A percentile compares a stretch with the other conserved stretches of the same genome.
phyloP scores from a whole-genome alignment of 352 stramenopile genomes.

The Phytophthora idaei region DNA sequence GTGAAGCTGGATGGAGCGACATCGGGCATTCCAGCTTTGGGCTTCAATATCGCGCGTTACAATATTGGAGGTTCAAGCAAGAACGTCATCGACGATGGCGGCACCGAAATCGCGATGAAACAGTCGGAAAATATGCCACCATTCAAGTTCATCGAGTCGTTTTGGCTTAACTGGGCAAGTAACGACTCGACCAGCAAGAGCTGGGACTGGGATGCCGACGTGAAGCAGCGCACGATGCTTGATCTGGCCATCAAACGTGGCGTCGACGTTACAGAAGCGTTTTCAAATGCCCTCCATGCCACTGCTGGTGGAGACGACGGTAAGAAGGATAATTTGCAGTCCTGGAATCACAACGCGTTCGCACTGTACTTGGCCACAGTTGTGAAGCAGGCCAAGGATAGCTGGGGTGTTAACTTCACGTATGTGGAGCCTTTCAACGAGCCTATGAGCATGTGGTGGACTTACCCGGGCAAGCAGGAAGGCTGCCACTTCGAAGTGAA shows the following conservation, averaged over 20 bases:
- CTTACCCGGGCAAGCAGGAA: slow-evolving; percentile 52
- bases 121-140: slow-evolving; percentile 50
- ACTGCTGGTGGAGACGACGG: slow-evolving; percentile 48
- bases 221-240: slow-evolving; percentile 51
- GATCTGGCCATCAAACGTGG: slow-evolving; percentile 41
- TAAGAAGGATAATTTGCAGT: slow-evolving; percentile 55
- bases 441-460: slow-evolving; percentile 57
- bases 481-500: slow-evolving; percentile 56
- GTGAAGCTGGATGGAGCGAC: slow-evolving; percentile 34
- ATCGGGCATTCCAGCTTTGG: slow-evolving; percentile 40
- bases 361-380: slow-evolving; percentile 52
- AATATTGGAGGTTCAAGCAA: slow-evolving; percentile 58
- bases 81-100: slow-evolving; percentile 47
- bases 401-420: slow-evolving; percentile 51
- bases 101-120: slow-evolving; percentile 51
- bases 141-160: slow-evolving; percentile 58
- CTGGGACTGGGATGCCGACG: slow-evolving; percentile 56
- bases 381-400: slow-evolving; percentile 45
- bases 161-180: slow-evolving; percentile 59
- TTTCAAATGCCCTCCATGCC: slow-evolving; percentile 62
- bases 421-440: slow-evolving; percentile 69
- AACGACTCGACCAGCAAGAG: slow-evolving; percentile 41
- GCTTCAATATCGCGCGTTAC: slow-evolving; percentile 60
- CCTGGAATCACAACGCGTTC: slow-evolving; percentile 53
- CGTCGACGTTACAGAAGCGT: slow-evolving; percentile 52